Percentiles rank a stretch among this genome's conserved stretches.
These are phyloP conservation scores for Colletotrichum euphorbiae DNA, from an alignment of 2,329 filamentous ascomycete genomes.

Conservation along the genomic window DNA sequence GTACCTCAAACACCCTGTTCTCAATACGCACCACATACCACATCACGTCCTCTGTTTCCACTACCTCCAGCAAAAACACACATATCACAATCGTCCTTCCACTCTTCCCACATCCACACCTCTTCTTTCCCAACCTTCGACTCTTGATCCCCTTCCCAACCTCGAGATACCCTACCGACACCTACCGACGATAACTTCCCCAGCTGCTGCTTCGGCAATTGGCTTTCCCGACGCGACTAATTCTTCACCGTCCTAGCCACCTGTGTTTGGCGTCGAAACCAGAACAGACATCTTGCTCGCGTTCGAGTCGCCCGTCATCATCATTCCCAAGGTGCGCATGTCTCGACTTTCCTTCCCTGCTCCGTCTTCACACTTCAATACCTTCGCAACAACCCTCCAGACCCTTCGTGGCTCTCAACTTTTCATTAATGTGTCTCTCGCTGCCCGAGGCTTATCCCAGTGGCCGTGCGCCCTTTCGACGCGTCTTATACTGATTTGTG, in stretches of 20 bases:
- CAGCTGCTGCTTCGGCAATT: constrained; percentile 19
- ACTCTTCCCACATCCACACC: constrained; percentile 32
- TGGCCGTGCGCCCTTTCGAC: constrained; percentile 12
- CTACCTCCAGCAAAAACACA: constrained; percentile 39
- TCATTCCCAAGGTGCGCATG: constrained; percentile 37
- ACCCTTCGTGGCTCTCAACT: constrained; percentile 10
- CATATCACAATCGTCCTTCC: constrained; percentile 30
- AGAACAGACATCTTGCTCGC: constrained; percentile 30
- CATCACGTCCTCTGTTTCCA: constrained; percentile 40
- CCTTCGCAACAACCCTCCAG: neutral
- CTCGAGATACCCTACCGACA: constrained; percentile 15
- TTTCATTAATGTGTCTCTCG: constrained; percentile 6
- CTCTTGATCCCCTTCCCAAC: constrained; percentile 8
- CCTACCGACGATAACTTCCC: neutral
- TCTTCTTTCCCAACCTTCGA: constrained; percentile 6
- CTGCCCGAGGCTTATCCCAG: neutral
- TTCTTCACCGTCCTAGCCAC: constrained; percentile 4
- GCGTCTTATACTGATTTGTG: constrained; percentile 34
- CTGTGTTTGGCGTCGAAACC: constrained; percentile 31
- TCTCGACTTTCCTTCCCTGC: constrained; percentile 14
- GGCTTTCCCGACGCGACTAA: constrained; percentile 32
- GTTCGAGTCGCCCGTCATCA: constrained; percentile 36
- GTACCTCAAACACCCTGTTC: constrained; percentile 29
- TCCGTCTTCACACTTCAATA: neutral
- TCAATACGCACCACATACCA: constrained; percentile 39